Evolutionary conservation across 2,329 filamentous ascomycete genomes (phyloP).

Genomic region (Parafenestella ontariensis): DNA sequence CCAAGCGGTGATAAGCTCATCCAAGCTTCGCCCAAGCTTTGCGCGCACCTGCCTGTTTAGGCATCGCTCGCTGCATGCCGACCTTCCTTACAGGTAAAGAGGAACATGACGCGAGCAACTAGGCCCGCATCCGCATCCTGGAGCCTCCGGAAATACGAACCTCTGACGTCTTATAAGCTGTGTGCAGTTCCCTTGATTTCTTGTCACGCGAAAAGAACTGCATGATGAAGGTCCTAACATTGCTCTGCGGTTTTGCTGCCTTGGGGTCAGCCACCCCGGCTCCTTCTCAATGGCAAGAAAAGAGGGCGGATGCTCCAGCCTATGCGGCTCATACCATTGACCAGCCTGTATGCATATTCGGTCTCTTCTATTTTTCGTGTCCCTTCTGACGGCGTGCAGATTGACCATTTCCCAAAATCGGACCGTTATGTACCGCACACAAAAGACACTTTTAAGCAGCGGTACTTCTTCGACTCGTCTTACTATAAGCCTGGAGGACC

Average conservation of each 20-base stretch:
- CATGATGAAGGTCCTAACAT: constrained; percentile 14
- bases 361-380: not conserved
- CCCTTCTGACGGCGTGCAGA: constrained; percentile 28
- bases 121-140: constrained; percentile 1
- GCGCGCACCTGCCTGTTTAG: constrained; percentile 16
- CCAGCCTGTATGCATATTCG: constrained; percentile 23
- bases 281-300: constrained; percentile 7
- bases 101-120: constrained; percentile 11
- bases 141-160: not conserved
- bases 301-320: constrained; percentile 20
- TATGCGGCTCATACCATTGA: constrained; percentile 36
- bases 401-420: constrained; percentile 57
- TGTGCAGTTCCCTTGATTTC: not conserved
- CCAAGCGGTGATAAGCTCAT: constrained; percentile 23
- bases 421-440: constrained; percentile 52
- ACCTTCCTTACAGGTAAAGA: constrained; percentile 10
- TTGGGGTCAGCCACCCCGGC: constrained; percentile 10
- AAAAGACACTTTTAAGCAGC: constrained; percentile 61
- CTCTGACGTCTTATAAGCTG: constrained; percentile 2
- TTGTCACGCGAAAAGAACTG: not conserved
- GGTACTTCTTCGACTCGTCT: constrained; percentile 62
- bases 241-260: constrained; percentile 10
- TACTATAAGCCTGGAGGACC: constrained; percentile 64
- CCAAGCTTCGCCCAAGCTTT: constrained; percentile 24
- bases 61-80: constrained; percentile 10